phyloP scores from a whole-genome alignment of 257 asterid genomes.

The Galeopsis tetrahit region DNA sequence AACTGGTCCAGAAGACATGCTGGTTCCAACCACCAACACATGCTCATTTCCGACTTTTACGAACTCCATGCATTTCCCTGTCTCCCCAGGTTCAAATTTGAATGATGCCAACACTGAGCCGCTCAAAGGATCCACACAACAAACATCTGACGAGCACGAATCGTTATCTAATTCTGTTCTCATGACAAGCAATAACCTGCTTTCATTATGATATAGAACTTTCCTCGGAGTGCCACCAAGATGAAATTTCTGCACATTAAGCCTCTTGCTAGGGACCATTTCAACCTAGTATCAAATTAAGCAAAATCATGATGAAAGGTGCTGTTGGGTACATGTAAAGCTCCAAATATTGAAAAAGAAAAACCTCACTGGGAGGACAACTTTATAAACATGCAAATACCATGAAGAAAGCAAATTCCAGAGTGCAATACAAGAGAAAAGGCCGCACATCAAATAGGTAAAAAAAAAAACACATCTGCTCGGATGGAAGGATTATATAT shows the following conservation, averaged over 20 bases:
- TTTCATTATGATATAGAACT: constrained; percentile 79
- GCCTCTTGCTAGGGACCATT: constrained; percentile 98
- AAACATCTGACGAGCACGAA: constrained; percentile 81
- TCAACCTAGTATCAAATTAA: constrained; percentile 69
- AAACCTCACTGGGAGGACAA: background rate
- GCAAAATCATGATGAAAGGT: constrained; percentile 24
- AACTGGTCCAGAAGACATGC: constrained; percentile 88
- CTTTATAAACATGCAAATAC: background rate
- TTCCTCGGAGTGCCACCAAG: constrained; percentile 98
- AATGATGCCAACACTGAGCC: constrained; percentile 79
- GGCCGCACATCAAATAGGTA: background rate
- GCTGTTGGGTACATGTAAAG: constrained; percentile 14
- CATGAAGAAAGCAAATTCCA: background rate
- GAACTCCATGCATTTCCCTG: constrained; percentile 95
- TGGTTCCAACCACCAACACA: constrained; percentile 91
- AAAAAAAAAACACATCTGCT: background rate
- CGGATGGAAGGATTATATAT: constrained; percentile 4
- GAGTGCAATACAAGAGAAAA: background rate
- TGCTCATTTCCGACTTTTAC: constrained; percentile 76
- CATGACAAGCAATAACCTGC: constrained; percentile 81
- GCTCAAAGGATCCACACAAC: constrained; percentile 91
- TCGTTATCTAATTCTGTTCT: constrained; percentile 81
- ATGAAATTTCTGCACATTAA: constrained; percentile 92
- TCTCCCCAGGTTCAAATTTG: constrained; percentile 91
- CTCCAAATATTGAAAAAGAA: background rate